Base-by-base conservation (phyloP, 768 basidiomycete species). In the Psilocybe azurescens region DNA sequence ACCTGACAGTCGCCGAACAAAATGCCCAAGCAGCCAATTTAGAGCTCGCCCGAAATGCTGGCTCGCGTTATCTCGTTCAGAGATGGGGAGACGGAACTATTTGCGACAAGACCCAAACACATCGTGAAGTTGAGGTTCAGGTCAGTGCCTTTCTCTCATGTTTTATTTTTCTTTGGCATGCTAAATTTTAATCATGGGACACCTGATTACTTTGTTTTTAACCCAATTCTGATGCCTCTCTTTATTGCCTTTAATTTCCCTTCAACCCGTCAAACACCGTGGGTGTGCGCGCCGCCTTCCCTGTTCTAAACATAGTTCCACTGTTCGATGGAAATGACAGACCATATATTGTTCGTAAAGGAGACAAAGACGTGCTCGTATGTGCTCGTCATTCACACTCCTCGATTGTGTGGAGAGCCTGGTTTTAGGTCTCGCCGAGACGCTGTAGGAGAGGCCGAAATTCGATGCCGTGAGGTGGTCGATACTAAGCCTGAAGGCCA, bases 291-390 rank as follows among this genome's bases (percentile, higher is more conserved):
- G n/a, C 52, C 32, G 28, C 47, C 32, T 65, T 54, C 60, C 52
- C 60, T 56, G 46, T 61, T 61, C 67, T 69, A 68, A 65, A 67
- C 61, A 68, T 73, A 96, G 93, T 96, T 95, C 73, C 95, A 98
- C 76, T 98, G 95, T 75, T 94, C 94, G 64, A 94, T 94, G 93
- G 91, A 92, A 56, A 94, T 92, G 81, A 87, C 92, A 46, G 95
- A 98, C 78, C 87, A 86, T 38, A 93, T 98, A 68, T 83, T 93
- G 57, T 90, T 95, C 71, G 89, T 98, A 71, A 95, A 96, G 73
- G 95, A 97, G 80, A 84, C 94, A 38, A 91, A 91, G 73, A 96
- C 93, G 41, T 99, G 97, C 77, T 88, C 91, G 65, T 99, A 99
- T 73, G 88, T 97, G 49, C 82, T 99, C 54, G 90, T 98, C 65